phyloP scores from a whole-genome alignment of 176 grass and related monocot species.

The Poa annua region DNA sequence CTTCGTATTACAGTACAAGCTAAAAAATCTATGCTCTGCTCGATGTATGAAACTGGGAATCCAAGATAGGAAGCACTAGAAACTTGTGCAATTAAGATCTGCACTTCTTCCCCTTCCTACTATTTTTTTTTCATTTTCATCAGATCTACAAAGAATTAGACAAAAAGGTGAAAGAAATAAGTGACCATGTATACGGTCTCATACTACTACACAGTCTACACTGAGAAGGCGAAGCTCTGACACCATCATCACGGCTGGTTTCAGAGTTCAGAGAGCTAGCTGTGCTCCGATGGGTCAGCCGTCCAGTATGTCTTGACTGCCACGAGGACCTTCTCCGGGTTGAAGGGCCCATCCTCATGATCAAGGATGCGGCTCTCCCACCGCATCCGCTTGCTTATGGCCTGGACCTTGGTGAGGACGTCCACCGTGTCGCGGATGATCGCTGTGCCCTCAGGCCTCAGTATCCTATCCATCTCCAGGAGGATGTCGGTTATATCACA shows the following conservation, averaged over 20 bases:
- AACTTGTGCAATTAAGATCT: constrained; percentile 14
- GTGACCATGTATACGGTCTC: neutral
- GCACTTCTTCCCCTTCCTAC: neutral
- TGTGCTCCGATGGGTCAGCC: constrained; percentile 43
- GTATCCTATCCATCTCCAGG: constrained; percentile 97
- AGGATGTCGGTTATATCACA: constrained; percentile 89
- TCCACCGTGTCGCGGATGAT: constrained; percentile 86
- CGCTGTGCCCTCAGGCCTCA: constrained; percentile 83
- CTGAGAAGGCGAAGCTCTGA: constrained; percentile 31
- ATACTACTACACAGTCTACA: constrained; percentile 17
- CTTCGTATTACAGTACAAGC: constrained; percentile 46
- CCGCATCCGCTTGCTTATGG: constrained; percentile 73
- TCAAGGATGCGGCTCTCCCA: constrained; percentile 92
- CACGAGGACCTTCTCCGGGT: constrained; percentile 83
- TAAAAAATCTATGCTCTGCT: constrained; percentile 43
- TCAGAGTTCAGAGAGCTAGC: constrained; percentile 22
- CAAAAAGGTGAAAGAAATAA: constrained; percentile 32
- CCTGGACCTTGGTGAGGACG: constrained; percentile 83
- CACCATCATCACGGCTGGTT: constrained; percentile 7
- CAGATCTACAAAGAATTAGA: constrained; percentile 41
- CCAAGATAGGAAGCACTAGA: neutral
- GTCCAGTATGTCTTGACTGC: constrained; percentile 95
- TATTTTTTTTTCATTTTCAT: constrained; percentile 1
- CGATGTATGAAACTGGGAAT: constrained; percentile 13
- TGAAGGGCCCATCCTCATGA: constrained; percentile 85